Conservation (phyloP, 305 asterid species). For the Fraxinus velutina region DNA sequence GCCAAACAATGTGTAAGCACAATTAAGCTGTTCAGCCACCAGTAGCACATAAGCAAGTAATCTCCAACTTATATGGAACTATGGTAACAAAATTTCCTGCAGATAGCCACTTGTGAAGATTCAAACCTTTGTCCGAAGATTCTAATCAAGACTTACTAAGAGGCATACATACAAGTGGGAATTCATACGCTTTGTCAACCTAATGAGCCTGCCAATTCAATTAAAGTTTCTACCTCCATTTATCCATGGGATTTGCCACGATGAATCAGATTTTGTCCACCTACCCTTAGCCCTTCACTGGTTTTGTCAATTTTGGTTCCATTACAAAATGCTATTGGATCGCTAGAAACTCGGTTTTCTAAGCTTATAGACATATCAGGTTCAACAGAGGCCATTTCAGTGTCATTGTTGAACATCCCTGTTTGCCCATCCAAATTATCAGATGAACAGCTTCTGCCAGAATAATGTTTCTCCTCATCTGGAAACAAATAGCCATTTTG, state of each 20-base stretch:
- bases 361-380: conserved; percentile 23
- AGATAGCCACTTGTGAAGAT: conserved; percentile 9
- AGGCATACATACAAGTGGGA: conserved; percentile 5
- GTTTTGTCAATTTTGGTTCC: not conserved
- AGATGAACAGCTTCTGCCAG: conserved; percentile 9
- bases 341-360: conserved; percentile 23
- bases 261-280: not conserved
- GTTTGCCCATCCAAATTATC: not conserved
- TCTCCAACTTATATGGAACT: conserved; percentile 17
- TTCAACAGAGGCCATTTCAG: conserved; percentile 24
- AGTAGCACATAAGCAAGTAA: conserved; percentile 3
- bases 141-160: not conserved
- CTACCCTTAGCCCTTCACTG: conserved; percentile 3
- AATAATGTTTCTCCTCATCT: conserved; percentile 12
- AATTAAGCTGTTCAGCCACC: conserved; percentile 9
- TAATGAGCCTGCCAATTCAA: not conserved
- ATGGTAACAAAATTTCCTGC: conserved; percentile 8
- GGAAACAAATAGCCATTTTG: conserved; percentile 30
- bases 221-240: conserved; percentile 6
- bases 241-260: not conserved
- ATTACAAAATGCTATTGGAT: not conserved
- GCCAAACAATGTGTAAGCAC: conserved; percentile 4
- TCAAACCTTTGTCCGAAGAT: conserved; percentile 16
- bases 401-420: conserved; percentile 9
- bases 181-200: not conserved